A percentile compares a stretch with the other conserved stretches of the same genome.
Evolutionary conservation across 1,284 basidiomycete genomes (phyloP).

Genomic region (Ceratobasidium sp.): DNA sequence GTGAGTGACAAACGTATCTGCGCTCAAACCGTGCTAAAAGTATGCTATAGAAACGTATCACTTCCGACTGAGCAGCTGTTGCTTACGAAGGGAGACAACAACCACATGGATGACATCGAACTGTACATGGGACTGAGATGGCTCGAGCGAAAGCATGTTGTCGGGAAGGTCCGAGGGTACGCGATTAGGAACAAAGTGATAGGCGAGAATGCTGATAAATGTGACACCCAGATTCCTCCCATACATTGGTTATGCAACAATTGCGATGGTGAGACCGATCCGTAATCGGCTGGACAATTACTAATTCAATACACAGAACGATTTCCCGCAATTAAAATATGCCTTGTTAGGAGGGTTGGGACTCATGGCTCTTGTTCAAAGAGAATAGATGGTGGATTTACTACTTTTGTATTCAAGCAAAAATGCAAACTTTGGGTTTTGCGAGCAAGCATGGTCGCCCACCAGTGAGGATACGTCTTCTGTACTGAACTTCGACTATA

Average conservation of each 20-base stretch:
- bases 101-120: conserved; percentile 83
- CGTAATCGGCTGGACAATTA: background rate
- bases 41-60: conserved; percentile 18
- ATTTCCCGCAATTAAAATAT: conserved; percentile 96
- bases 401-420: conserved; percentile 31
- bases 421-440: conserved; percentile 11
- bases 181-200: conserved; percentile 48
- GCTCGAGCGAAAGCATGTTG: conserved; percentile 84
- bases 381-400: conserved; percentile 61
- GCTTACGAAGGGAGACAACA: conserved; percentile 97
- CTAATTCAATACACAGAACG: conserved; percentile 66
- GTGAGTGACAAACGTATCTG: conserved; percentile 45
- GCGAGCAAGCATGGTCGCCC: background rate
- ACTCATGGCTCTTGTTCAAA: conserved; percentile 78
- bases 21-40: background rate
- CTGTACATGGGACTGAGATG: conserved; percentile 89
- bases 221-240: conserved; percentile 74
- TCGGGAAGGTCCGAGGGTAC: conserved; percentile 92
- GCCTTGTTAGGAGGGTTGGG: conserved; percentile 80
- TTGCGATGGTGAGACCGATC: conserved; percentile 72
- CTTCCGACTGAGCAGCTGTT: conserved; percentile 64
- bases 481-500: background rate
- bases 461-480: background rate
- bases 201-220: background rate
- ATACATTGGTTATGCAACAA: conserved; percentile 95